These are phyloP conservation scores for Penicillium canescens DNA, from an alignment of 495 filamentous ascomycete genomes.

Conservation along the genomic window DNA sequence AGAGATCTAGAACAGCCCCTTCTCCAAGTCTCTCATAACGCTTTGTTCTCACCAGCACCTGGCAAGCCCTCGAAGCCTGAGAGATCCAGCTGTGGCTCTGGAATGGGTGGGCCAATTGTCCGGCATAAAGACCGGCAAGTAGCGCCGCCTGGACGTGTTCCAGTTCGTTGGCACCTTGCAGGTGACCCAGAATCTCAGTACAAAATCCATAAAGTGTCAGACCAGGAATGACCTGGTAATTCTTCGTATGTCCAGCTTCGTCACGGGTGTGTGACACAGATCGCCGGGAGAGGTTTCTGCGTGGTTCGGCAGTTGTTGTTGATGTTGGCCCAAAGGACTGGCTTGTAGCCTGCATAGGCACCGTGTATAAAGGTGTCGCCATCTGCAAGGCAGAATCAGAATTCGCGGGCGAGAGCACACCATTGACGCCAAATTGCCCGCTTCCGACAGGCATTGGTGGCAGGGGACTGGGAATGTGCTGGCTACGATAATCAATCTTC, in stretches of 20 bases:
- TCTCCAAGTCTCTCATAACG: constrained; percentile 35
- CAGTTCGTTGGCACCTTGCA: constrained; percentile 74
- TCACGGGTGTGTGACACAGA: constrained; percentile 8
- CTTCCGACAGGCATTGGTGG: constrained; percentile 5
- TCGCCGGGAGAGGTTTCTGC: constrained; percentile 14
- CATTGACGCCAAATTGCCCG: constrained; percentile 11
- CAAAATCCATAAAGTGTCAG: constrained; percentile 86
- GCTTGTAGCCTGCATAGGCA: constrained; percentile 11
- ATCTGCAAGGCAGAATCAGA: constrained; percentile 23
- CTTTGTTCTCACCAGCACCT: constrained; percentile 70
- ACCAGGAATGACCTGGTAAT: constrained; percentile 87
- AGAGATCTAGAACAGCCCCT: constrained; percentile 45
- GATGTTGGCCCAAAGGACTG: constrained; percentile 25
- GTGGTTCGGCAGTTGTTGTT: constrained; percentile 4
- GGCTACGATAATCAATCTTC: constrained; percentile 23
- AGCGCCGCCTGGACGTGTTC: constrained; percentile 83
- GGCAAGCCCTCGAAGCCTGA: constrained; percentile 72
- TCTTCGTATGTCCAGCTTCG: constrained; percentile 42
- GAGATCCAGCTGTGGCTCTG: constrained; percentile 90
- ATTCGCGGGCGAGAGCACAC: constrained; percentile 29
- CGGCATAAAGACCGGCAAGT: constrained; percentile 84
- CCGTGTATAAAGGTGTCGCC: constrained; percentile 22
- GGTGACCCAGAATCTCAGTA: constrained; percentile 79
- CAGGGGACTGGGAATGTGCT: constrained; percentile 27
- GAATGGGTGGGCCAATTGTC: constrained; percentile 81